These are phyloP conservation scores for Penicillium sp. DNA, from an alignment of 2,329 filamentous ascomycete genomes.

Conservation along the genomic window DNA sequence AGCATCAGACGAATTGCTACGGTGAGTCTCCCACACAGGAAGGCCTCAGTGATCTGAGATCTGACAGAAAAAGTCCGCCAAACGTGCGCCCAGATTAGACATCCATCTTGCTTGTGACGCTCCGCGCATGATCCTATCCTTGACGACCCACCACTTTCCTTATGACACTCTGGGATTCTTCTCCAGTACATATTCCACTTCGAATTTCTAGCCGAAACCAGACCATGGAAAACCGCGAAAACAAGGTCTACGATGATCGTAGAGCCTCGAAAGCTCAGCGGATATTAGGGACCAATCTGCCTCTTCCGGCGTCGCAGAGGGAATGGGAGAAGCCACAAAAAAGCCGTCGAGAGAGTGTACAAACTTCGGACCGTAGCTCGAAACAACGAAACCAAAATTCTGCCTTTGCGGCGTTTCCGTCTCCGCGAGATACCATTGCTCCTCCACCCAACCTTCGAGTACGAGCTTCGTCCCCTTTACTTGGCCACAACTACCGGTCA, in stretches of 20 bases:
- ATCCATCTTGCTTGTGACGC: too few relatives aligned
- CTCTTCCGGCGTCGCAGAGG: slow-evolving; percentile 18
- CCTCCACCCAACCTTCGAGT: slow-evolving; percentile 31
- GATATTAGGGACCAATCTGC: slow-evolving; percentile 27
- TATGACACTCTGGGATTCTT: slow-evolving; percentile 12
- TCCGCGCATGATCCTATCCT: neutral
- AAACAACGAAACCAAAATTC: slow-evolving; percentile 11
- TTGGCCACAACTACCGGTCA: slow-evolving; percentile 36
- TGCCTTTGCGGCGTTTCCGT: slow-evolving; percentile 25
- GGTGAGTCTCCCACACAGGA: too few relatives aligned
- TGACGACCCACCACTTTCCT: slow-evolving; percentile 2
- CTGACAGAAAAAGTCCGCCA: too few relatives aligned
- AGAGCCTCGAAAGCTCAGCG: slow-evolving; percentile 28
- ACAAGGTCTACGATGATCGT: slow-evolving; percentile 14
- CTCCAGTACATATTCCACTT: slow-evolving; percentile 18
- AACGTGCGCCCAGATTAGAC: too few relatives aligned
- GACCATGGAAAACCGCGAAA: slow-evolving; percentile 17
- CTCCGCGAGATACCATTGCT: slow-evolving; percentile 12
- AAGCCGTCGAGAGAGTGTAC: slow-evolving; percentile 34
- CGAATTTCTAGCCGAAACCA: slow-evolving; percentile 18
- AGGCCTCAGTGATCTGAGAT: too few relatives aligned
- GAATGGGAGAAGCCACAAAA: slow-evolving; percentile 21
- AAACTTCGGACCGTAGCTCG: slow-evolving; percentile 35
- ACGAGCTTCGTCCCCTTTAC: slow-evolving; percentile 43
- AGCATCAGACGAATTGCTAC: too few relatives aligned